Evolutionary conservation across 192 early-diverging fungal species (phyloP), one percentile per base, ranked within the genome.

Genomic region (Linderina pennispora): DNA sequence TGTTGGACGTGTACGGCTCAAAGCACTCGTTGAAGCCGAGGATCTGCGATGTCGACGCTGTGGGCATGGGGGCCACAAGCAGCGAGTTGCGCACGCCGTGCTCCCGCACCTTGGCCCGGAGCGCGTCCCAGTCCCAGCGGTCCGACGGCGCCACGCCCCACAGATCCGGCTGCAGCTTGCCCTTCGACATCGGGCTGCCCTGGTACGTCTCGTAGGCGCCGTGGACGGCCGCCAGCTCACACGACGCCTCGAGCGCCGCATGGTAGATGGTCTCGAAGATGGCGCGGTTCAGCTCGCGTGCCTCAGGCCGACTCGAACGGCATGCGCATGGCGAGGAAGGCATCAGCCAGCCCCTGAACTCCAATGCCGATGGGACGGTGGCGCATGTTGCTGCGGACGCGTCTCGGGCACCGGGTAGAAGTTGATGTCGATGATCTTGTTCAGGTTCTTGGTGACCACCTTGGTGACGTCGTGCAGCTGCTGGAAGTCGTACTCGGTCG

Each of bases 181-280:
- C 95, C 74, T 93, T 82, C 18, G 85, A 88, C 23, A 92, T 70
- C n/a, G 95, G 95, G 13, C 77, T 82, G 24, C 92, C 93, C 43
- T 63, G 75, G 63, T 95, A 98, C 8, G 93, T 84, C 66, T 84
- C 81, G 64, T 98, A 95, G 0, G 84, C 40, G 18, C 95, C 95
- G 2, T 77, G 51, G 20, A 74, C 47, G 46, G 89, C 68, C 24
- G 95, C 92, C 39, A 98, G 48, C 62, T 97, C 95, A 51, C 84
- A 87, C 13, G 90, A 93, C 0, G 93, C 79, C 63, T 96, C 92
- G 4, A 98, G 71, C 19, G 91, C 90, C 19, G 84, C 91, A 57
- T 89, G 91, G 66, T 98, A 98, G 47, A 98, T 92, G 35, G 92
- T 91, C 75, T 98, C 95, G 62, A 95, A 97, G 58, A 97, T 92